Percentiles rank a stretch among this genome's conserved stretches.
Evolutionary conservation across 31 red algal genomes (phyloP).

Genomic region (Pterothamnion heteromorphum): DNA sequence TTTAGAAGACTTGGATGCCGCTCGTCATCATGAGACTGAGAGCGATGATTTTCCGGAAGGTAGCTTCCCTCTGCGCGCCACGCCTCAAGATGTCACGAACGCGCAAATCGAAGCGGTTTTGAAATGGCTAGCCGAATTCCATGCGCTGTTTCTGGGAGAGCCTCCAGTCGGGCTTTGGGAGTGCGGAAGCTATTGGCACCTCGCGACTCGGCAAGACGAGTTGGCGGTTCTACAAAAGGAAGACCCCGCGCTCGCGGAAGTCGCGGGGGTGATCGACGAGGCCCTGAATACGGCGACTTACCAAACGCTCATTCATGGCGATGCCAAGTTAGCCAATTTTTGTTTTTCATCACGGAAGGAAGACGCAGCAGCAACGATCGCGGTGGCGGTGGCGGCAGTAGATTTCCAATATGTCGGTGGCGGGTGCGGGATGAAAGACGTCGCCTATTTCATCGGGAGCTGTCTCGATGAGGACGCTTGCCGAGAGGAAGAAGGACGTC

Average conservation of each 20-base stretch:
- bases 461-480: conserved; percentile 17
- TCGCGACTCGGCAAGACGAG: conserved; percentile 9
- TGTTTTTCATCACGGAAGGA: no score
- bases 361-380: no score
- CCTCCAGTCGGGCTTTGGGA: neutral
- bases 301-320: conserved; percentile 44
- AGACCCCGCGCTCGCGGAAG: neutral
- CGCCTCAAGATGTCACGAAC: no score
- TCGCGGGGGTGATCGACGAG: conserved; percentile 1
- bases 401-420: conserved; percentile 54
- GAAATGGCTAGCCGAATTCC: neutral
- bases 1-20: neutral
- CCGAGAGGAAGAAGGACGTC: neutral
- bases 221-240: neutral
- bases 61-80: no score
- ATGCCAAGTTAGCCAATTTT: conserved; percentile 53
- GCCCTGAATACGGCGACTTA: neutral
- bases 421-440: conserved; percentile 50
- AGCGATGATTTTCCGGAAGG: neutral
- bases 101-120: neutral
- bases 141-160: neutral
- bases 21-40: neutral
- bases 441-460: conserved; percentile 49
- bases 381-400: neutral
- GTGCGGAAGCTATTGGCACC: neutral